Conservation (phyloP, 768 basidiomycete species). For the Trametes villosa region DNA sequence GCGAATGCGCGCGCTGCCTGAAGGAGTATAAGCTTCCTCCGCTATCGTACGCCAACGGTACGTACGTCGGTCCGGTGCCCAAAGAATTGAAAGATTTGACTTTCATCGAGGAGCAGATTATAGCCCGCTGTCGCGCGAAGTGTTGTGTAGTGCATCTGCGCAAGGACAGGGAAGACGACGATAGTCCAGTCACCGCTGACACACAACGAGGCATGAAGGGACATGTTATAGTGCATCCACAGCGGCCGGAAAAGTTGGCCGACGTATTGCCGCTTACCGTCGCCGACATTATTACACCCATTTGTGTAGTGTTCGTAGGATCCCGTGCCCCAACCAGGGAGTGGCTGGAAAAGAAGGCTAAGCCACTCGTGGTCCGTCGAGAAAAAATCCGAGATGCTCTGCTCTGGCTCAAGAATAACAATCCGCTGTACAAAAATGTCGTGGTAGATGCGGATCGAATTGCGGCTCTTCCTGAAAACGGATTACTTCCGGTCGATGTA, state of each 20-base stretch:
- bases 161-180: not conserved
- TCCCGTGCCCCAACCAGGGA: slow-evolving; percentile 27
- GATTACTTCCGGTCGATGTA: not conserved
- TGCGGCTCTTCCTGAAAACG: not conserved
- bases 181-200: not conserved
- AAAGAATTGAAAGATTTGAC: not conserved
- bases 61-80: not conserved
- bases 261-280: slow-evolving; percentile 41
- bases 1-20: not conserved
- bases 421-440: not conserved
- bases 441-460: not conserved
- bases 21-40: not conserved
- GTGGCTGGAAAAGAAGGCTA: not conserved
- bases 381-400: not conserved
- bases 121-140: not conserved
- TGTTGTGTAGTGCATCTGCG: not conserved
- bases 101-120: not conserved
- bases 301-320: slow-evolving; percentile 49
- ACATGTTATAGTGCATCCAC: slow-evolving; percentile 47
- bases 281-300: slow-evolving; percentile 39
- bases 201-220: slow-evolving; percentile 42
- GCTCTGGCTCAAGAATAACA: not conserved
- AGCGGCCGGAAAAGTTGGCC: slow-evolving; percentile 35
- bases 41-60: not conserved
- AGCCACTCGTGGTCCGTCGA: not conserved